phyloP scores from a whole-genome alignment of 176 grass and related monocot species.

The Dactylis glomerata region DNA sequence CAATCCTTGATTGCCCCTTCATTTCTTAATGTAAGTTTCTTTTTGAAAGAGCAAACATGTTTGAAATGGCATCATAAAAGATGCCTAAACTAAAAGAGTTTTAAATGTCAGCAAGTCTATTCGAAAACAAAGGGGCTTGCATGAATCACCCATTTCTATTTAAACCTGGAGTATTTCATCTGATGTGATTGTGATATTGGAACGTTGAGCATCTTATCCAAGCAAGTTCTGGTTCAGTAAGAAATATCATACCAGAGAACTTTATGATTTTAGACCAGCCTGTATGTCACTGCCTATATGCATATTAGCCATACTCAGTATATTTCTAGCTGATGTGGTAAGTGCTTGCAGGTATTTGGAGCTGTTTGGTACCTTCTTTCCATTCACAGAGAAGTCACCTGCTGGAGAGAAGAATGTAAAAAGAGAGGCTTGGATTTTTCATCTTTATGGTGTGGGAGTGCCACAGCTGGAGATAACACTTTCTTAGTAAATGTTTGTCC shows the following conservation, averaged over 20 bases:
- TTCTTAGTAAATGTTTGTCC: constrained; percentile 43
- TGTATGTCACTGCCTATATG: not conserved
- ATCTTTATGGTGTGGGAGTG: constrained; percentile 61
- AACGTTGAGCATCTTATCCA: constrained; percentile 9
- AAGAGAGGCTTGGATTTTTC: constrained; percentile 15
- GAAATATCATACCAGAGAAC: constrained; percentile 13
- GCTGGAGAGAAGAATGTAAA: constrained; percentile 69
- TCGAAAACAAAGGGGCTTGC: not conserved
- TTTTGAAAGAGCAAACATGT: not conserved
- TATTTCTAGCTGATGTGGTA: constrained; percentile 24
- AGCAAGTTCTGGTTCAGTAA: constrained; percentile 5
- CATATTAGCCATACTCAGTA: not conserved
- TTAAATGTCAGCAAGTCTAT: not conserved
- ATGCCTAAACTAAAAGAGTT: constrained; percentile 1
- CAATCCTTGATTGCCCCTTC: not conserved
- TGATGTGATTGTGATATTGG: not conserved
- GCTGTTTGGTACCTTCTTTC: constrained; percentile 94
- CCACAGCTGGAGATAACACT: constrained; percentile 21
- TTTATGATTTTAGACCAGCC: not conserved
- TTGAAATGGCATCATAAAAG: not conserved
- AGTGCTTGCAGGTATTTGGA: constrained; percentile 67
- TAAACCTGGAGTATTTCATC: not conserved
- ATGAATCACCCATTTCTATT: not conserved
- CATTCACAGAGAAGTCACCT: constrained; percentile 64
- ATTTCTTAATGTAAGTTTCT: not conserved